Evolutionary conservation across 2,329 filamentous ascomycete genomes (phyloP).

Genomic region (Aspergillus ruber): DNA sequence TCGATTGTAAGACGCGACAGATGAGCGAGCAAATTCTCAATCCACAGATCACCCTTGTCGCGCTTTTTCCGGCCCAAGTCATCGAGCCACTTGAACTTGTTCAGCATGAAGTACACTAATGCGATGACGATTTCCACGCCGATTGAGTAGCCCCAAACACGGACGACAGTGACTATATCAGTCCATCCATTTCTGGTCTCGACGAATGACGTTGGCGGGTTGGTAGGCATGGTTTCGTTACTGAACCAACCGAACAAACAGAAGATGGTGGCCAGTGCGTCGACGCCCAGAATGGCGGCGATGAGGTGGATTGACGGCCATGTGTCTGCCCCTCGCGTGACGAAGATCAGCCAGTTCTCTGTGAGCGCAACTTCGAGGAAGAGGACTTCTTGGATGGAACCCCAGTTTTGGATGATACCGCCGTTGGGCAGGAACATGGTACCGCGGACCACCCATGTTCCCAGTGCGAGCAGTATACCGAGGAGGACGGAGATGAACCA

Average conservation of each 20-base stretch:
- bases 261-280: conserved; percentile 66
- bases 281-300: conserved; percentile 63
- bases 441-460: conserved; percentile 68
- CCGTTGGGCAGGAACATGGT: conserved; percentile 63
- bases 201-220: conserved; percentile 18
- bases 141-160: conserved; percentile 47
- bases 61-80: conserved; percentile 44
- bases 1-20: conserved; percentile 44
- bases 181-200: conserved; percentile 49
- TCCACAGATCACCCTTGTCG: conserved; percentile 43
- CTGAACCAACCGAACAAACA: conserved; percentile 69
- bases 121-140: conserved; percentile 48
- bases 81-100: conserved; percentile 39
- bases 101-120: conserved; percentile 45
- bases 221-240: conserved; percentile 39
- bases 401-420: conserved; percentile 68
- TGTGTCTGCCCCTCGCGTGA: conserved; percentile 73
- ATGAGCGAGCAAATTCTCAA: conserved; percentile 46
- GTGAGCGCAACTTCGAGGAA: conserved; percentile 88
- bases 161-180: conserved; percentile 50
- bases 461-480: conserved; percentile 61
- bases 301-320: conserved; percentile 69
- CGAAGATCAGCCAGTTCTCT: conserved; percentile 96
- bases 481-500: conserved; percentile 61
- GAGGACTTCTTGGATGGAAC: conserved; percentile 68